phyloP scores from a whole-genome alignment of 129 eudicot species.

The Lonicera japonica region DNA sequence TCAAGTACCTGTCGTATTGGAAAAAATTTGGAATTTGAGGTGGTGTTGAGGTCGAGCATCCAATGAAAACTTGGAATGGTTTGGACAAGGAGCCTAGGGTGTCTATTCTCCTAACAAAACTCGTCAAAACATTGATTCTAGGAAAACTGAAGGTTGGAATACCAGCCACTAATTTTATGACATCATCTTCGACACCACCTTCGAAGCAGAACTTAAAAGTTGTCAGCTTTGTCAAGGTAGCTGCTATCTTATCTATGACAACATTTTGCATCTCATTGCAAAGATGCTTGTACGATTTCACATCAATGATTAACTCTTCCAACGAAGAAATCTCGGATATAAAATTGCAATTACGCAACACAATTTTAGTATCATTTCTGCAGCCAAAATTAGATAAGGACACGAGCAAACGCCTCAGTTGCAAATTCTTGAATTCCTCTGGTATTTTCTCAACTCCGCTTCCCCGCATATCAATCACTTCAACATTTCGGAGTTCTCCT shows the following conservation, averaged over 20 bases:
- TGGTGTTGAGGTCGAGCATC: constrained; percentile 12
- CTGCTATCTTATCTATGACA: neutral
- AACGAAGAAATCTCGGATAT: constrained; percentile 11
- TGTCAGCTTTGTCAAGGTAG: constrained; percentile 9
- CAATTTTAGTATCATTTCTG: constrained; percentile 3
- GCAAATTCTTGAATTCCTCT: constrained; percentile 13
- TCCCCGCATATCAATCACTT: constrained; percentile 30
- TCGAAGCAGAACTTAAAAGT: constrained; percentile 17
- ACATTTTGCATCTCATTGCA: constrained; percentile 1
- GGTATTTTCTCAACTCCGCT: constrained; percentile 21
- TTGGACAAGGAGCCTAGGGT: neutral
- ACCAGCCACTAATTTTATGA: constrained; percentile 8
- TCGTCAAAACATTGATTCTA: constrained; percentile 1
- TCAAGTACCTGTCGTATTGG: constrained; percentile 10
- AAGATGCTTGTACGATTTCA: constrained; percentile 2
- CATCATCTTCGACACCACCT: constrained; percentile 9
- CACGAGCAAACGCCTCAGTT: constrained; percentile 18
- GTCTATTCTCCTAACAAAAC: constrained; percentile 1
- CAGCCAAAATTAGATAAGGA: constrained; percentile 9
- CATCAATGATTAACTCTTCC: constrained; percentile 22
- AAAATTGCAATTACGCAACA: neutral
- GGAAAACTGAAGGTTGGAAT: constrained; percentile 11
- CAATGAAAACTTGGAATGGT: constrained; percentile 13
- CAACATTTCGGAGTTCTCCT: constrained; percentile 16
- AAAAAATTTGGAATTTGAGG: constrained; percentile 15